phyloP scores from a whole-genome alignment of 192 early-diverging fungal species.

The Dissophora globulifera region DNA sequence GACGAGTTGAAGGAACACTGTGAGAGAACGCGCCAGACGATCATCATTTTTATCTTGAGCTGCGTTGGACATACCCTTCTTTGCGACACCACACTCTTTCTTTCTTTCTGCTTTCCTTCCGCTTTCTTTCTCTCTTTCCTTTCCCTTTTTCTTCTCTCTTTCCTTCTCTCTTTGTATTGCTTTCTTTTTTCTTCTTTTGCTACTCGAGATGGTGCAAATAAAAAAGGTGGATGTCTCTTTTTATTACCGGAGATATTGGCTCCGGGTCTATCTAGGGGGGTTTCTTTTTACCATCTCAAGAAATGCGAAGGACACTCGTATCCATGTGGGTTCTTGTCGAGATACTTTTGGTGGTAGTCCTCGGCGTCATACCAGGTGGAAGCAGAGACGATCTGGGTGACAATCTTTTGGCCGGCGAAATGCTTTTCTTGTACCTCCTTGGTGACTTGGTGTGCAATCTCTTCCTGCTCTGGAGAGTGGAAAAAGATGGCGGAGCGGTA shows the following conservation, averaged over 20 bases:
- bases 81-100: not conserved
- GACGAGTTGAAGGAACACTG: no score
- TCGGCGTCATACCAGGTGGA: constrained; percentile 83
- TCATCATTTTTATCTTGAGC: no score
- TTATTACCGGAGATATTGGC: no score
- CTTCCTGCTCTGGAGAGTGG: constrained; percentile 76
- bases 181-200: not conserved
- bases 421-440: constrained; percentile 66
- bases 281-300: constrained; percentile 35
- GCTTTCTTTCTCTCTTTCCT: not conserved
- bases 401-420: constrained; percentile 62
- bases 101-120: not conserved
- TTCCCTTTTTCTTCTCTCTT: not conserved
- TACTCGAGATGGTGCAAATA: no score
- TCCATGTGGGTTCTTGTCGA: constrained; percentile 77
- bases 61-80: no score
- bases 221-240: no score
- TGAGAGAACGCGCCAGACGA: no score
- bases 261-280: no score
- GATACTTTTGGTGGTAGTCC: constrained; percentile 81
- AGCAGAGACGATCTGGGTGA: constrained; percentile 76
- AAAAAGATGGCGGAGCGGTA: constrained; percentile 89
- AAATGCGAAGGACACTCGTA: constrained; percentile 64
- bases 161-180: not conserved
- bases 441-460: constrained; percentile 74